Percentiles rank a stretch among this genome's conserved stretches.
Evolutionary conservation across 257 asterid species (phyloP).

Genomic region (Echium plantagineum): DNA sequence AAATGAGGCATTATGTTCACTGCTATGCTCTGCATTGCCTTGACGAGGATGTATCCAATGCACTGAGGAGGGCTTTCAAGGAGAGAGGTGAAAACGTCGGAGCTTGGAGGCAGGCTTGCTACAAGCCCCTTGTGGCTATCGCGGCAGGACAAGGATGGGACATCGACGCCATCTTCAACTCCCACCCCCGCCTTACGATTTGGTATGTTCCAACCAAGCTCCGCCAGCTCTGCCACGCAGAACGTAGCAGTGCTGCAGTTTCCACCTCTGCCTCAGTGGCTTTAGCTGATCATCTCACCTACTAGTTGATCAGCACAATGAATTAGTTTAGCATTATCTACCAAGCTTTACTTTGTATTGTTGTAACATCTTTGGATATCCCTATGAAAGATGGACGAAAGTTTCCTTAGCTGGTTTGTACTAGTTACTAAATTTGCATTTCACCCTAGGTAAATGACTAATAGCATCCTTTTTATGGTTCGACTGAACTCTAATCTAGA

Average conservation of each 20-base stretch:
- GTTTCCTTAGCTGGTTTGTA: neutral
- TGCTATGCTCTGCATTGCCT: conserved; percentile 96
- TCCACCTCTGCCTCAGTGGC: conserved; percentile 37
- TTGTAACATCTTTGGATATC: neutral
- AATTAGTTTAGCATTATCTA: neutral
- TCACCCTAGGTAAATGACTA: too few species aligned
- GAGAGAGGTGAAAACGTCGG: conserved; percentile 95
- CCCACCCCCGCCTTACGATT: conserved; percentile 76
- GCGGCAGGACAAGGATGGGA: conserved; percentile 92
- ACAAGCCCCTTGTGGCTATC: conserved; percentile 76
- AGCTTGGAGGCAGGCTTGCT: conserved; percentile 92
- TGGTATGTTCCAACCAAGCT: conserved; percentile 99
- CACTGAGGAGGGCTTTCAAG: conserved; percentile 64
- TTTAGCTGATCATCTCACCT: conserved; percentile 28
- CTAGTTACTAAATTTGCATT: too few species aligned
- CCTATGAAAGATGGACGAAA: neutral
- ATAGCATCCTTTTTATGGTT: too few species aligned
- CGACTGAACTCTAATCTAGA: too few species aligned
- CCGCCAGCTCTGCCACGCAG: conserved; percentile 96
- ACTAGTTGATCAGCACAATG: conserved; percentile 8
- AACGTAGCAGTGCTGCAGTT: conserved; percentile 54
- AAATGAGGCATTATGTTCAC: conserved; percentile 95
- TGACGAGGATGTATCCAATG: conserved; percentile 77
- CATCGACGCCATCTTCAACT: conserved; percentile 71
- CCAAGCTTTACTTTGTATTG: neutral